Base-by-base conservation (phyloP, 495 filamentous ascomycete genomes). In the Penicillium canescens region DNA sequence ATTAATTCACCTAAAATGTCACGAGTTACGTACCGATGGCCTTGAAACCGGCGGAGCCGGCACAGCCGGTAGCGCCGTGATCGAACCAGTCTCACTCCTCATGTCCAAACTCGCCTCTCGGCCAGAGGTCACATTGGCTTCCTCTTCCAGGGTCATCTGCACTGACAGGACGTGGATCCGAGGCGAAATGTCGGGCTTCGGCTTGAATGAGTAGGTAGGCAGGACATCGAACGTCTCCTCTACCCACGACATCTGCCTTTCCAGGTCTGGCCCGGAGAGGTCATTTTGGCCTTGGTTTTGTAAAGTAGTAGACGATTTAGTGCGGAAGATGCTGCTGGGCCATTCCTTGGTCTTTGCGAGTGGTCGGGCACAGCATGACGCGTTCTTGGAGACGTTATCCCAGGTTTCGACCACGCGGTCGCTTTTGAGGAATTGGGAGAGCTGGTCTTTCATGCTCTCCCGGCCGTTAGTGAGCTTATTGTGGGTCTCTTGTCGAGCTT, bases 381-480 rank as follows among this genome's bases (percentile, higher is more conserved):
- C 50, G 21, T 60, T 65, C 12, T 59, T 56, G 26, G 60, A 49
- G n/a, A 64, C 59, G 38, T 24, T 62, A 23, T 74, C 71, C 71
- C 71, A 76, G 1, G 67, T 61, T 12, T 76, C 71, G n/a, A 67
- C 49, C 9, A 73, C 73, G n/a, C 65, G 63, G 50, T 76, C 73
- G 3, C 68, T 69, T 33, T 68, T 74, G 23, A 76, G 60, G 54
- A 67, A 76, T 9, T 73, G 71, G 43, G 63, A 58, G 23, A 76
- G 59, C 50, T 76, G 73, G 6, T 66, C 59, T 59, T 69, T 74
- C 65, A 76, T 62, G 4, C 56, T 66, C 7, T 76, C 66, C 2
- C 46, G 47, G 41, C 52, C 58, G 8, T 49, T 26, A 9, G 54
- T 49, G 49, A 50, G 46, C 31, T 48, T 59, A 52, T 13, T 52